These are phyloP conservation scores for Leptodontidium sp. DNA, from an alignment of 2,329 filamentous ascomycete species.

Conservation along the genomic window DNA sequence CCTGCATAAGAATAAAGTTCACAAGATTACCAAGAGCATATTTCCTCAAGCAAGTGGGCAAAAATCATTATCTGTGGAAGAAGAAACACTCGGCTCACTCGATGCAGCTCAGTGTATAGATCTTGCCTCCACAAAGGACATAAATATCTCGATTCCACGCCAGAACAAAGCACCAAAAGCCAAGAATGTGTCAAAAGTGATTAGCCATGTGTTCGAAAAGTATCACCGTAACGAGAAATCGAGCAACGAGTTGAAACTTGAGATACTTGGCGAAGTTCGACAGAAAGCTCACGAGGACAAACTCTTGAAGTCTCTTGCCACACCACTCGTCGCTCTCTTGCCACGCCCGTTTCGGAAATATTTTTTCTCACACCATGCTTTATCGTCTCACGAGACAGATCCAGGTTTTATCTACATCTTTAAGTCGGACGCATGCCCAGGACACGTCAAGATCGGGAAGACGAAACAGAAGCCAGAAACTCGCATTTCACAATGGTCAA, in stretches of 20 bases:
- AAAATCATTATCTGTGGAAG: slow-evolving; percentile 3
- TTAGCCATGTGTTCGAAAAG: slow-evolving; percentile 9
- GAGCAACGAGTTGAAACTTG: slow-evolving; percentile 16
- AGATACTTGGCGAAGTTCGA: slow-evolving; percentile 5
- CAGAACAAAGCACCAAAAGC: slow-evolving; percentile 5
- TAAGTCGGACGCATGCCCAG: slow-evolving; percentile 1
- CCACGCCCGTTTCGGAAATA: background rate
- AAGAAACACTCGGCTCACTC: slow-evolving; percentile 1
- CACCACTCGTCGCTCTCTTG: background rate
- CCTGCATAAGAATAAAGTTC: background rate
- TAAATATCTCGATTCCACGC: background rate
- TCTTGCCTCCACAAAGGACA: slow-evolving; percentile 1
- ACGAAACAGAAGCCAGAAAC: slow-evolving; percentile 1
- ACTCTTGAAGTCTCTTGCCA: slow-evolving; percentile 11
- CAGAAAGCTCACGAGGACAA: background rate
- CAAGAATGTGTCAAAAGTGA: slow-evolving; percentile 6
- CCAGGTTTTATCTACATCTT: slow-evolving; percentile 27
- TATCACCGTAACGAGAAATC: slow-evolving; percentile 3
- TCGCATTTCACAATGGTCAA: slow-evolving; percentile 20
- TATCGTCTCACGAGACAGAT: slow-evolving; percentile 13
- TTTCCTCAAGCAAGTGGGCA: background rate
- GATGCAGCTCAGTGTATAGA: background rate
- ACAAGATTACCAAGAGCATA: slow-evolving; percentile 1
- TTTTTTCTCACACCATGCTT: slow-evolving; percentile 6
- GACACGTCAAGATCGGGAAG: slow-evolving; percentile 29